These are phyloP conservation scores for Gryganskiella cystojenkinii DNA, from an alignment of 192 early-diverging fungal genomes.

Conservation along the genomic window DNA sequence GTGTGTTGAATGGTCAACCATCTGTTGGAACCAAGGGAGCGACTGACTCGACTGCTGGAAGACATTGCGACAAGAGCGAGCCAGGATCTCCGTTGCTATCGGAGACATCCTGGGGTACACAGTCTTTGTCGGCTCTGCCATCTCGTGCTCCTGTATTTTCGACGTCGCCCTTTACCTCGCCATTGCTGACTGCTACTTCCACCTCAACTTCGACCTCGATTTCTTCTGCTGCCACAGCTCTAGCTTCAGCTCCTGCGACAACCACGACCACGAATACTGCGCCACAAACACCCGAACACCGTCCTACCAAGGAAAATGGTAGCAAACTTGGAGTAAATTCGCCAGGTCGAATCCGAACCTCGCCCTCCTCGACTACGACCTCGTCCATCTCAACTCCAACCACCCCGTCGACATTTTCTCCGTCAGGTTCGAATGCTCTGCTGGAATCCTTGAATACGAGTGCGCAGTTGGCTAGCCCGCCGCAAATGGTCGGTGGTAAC, in stretches of 20 bases:
- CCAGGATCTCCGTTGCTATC: not conserved
- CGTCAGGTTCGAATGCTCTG: slow-evolving; percentile 22
- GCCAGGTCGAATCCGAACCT: slow-evolving; percentile 27
- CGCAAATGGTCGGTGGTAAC: not conserved
- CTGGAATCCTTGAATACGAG: slow-evolving; percentile 32
- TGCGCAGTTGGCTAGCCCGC: slow-evolving; percentile 23
- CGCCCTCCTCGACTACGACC: slow-evolving; percentile 26
- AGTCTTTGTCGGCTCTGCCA: not conserved
- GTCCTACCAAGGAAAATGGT: not conserved
- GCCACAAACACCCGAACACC: too few relatives aligned
- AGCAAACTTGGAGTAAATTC: not conserved
- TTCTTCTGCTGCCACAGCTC: not conserved
- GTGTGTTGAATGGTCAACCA: not conserved
- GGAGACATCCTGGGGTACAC: not conserved
- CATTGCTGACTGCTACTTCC: slow-evolving; percentile 1
- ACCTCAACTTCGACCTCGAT: not conserved
- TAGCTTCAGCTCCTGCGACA: not conserved
- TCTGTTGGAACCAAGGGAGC: not conserved
- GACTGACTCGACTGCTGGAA: not conserved
- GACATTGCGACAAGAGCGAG: not conserved
- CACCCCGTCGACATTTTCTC: slow-evolving; percentile 40
- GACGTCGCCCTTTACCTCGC: slow-evolving; percentile 18
- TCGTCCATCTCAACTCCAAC: slow-evolving; percentile 46
- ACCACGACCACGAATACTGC: too few relatives aligned
- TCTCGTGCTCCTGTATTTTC: not conserved